Evolutionary conservation across 1,139 yeast genomes (phyloP).

Genomic region (Diutina scorzettiae): DNA sequence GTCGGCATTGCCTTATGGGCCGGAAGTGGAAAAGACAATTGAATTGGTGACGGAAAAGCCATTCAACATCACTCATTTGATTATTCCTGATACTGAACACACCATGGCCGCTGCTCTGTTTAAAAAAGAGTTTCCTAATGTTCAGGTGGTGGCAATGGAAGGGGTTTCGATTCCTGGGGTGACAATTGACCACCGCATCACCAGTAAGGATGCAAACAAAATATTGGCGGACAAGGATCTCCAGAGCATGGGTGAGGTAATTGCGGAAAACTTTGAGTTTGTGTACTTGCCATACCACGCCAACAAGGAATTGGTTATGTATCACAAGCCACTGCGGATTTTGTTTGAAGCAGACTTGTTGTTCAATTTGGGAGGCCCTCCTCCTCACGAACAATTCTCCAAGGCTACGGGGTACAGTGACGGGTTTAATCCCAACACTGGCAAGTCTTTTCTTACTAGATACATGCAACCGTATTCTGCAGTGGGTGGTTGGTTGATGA

Average conservation of each 20-base stretch:
- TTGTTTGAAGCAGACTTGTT: constrained; percentile 47
- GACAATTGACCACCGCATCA: constrained; percentile 10
- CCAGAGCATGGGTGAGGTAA: constrained; percentile 17
- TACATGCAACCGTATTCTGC: constrained; percentile 26
- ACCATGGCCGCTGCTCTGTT: constrained; percentile 45
- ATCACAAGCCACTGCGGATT: constrained; percentile 31
- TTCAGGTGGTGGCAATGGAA: constrained; percentile 40
- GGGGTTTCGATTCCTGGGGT: constrained; percentile 18
- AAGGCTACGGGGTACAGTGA: constrained; percentile 32
- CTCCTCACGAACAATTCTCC: constrained; percentile 19
- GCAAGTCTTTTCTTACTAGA: constrained; percentile 25
- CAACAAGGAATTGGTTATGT: constrained; percentile 45
- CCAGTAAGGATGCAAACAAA: constrained; percentile 16
- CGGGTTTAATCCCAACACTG: constrained; percentile 26
- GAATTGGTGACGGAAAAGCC: constrained; percentile 19
- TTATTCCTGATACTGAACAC: constrained; percentile 45
- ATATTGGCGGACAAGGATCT: constrained; percentile 13
- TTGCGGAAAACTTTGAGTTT: constrained; percentile 35
- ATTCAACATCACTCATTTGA: constrained; percentile 17
- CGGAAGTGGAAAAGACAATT: constrained; percentile 27
- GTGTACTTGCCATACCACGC: constrained; percentile 41
- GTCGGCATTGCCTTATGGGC: constrained; percentile 52
- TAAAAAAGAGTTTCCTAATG: constrained; percentile 32
- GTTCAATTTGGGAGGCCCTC: constrained; percentile 27
- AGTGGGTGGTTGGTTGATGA: constrained; percentile 22